Conservation (phyloP, 768 basidiomycete species). For the Calocybe cyanea region DNA sequence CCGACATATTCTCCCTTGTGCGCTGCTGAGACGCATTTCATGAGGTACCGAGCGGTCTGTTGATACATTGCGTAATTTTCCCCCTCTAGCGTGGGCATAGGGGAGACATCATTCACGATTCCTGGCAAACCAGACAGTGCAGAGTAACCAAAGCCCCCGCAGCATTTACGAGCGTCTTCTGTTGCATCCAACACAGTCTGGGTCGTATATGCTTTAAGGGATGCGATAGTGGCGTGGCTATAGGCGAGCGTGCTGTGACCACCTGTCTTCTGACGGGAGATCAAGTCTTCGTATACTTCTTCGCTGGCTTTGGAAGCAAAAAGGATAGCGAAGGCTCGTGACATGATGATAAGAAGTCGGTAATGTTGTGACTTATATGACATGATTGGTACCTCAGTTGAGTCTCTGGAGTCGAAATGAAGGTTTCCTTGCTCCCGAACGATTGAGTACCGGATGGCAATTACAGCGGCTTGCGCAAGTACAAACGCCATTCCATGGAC, state of each 20-base stretch:
- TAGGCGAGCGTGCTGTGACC: slow-evolving; percentile 13
- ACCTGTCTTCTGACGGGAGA: slow-evolving; percentile 4
- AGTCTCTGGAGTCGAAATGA: slow-evolving; percentile 8
- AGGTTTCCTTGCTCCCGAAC: slow-evolving; percentile 24
- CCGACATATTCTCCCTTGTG: neutral
- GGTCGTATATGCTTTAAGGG: slow-evolving; percentile 22
- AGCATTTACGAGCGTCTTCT: slow-evolving; percentile 24
- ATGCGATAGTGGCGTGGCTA: slow-evolving; percentile 17
- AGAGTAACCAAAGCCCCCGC: slow-evolving; percentile 23
- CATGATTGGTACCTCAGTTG: slow-evolving; percentile 15
- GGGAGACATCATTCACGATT: slow-evolving; percentile 14
- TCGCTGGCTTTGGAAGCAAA: slow-evolving; percentile 16
- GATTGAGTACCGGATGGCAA: slow-evolving; percentile 23
- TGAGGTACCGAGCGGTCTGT: slow-evolving; percentile 23
- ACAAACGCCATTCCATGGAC: slow-evolving; percentile 16
- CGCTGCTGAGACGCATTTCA: slow-evolving; percentile 16
- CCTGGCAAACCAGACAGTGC: slow-evolving; percentile 20
- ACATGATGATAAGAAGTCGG: slow-evolving; percentile 16
- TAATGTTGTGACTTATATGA: slow-evolving; percentile 21
- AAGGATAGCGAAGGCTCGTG: slow-evolving; percentile 18
- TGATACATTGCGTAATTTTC: slow-evolving; percentile 27
- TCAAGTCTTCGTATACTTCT: slow-evolving; percentile 12
- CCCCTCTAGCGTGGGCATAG: slow-evolving; percentile 21
- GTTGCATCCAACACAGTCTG: slow-evolving; percentile 20
- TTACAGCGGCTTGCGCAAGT: slow-evolving; percentile 22